These are phyloP conservation scores for Pleurotus giganteus DNA, from an alignment of 768 basidiomycete species.

Conservation along the genomic window DNA sequence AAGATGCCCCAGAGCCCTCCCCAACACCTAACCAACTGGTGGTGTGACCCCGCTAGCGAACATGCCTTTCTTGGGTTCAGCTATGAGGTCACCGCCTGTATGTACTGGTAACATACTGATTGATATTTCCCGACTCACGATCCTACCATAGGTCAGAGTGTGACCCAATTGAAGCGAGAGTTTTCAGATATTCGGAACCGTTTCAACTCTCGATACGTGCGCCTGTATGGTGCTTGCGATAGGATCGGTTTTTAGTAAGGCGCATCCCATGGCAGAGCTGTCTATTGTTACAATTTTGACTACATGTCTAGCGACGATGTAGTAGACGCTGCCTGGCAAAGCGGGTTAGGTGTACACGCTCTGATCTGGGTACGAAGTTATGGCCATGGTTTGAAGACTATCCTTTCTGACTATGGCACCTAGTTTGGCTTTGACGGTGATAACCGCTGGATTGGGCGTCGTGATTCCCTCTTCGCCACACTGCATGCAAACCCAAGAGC, in stretches of 20 bases:
- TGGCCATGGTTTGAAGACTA: neutral
- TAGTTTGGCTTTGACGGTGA: conserved; percentile 27
- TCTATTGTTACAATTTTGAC: neutral
- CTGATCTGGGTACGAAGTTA: conserved; percentile 42
- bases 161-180: conserved; percentile 39
- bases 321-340: conserved; percentile 47
- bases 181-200: conserved; percentile 50
- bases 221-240: conserved; percentile 37
- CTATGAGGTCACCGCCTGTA: conserved; percentile 60
- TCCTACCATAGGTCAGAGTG: conserved; percentile 42
- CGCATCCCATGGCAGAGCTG: neutral
- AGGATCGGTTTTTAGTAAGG: conserved; percentile 33
- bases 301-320: conserved; percentile 40
- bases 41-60: conserved; percentile 54
- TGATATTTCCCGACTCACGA: neutral
- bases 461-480: conserved; percentile 35
- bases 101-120: conserved; percentile 14
- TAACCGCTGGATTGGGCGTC: conserved; percentile 37
- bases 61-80: conserved; percentile 67
- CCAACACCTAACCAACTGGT: conserved; percentile 34
- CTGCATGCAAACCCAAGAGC: conserved; percentile 43
- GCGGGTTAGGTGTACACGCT: conserved; percentile 47
- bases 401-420: neutral
- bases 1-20: conserved; percentile 44
- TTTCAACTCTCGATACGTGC: conserved; percentile 57